Conservation (phyloP, 768 basidiomycete species). For the Suillus fuscotomentosus region DNA sequence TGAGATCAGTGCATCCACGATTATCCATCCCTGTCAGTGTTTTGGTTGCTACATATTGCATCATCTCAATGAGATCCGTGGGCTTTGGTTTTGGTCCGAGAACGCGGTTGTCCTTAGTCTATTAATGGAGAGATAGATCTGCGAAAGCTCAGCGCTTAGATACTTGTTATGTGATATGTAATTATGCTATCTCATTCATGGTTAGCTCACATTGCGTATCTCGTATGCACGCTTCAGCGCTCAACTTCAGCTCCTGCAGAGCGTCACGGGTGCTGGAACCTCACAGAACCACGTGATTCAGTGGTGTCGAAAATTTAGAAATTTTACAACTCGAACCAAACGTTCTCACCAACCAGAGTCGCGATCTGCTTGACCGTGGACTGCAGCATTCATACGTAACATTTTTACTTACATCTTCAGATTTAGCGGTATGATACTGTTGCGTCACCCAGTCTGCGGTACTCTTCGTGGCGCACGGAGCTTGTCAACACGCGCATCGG, state of each 20-base stretch:
- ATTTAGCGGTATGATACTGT: slow-evolving; percentile 17
- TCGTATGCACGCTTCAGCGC: not conserved
- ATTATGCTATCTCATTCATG: not conserved
- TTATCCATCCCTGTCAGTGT: slow-evolving; percentile 22
- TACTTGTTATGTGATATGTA: not conserved
- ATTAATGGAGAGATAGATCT: slow-evolving; percentile 7
- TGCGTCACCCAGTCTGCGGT: slow-evolving; percentile 15
- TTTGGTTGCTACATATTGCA: slow-evolving; percentile 16
- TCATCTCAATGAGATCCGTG: slow-evolving; percentile 26
- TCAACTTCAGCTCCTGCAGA: not conserved
- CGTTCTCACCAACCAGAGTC: not conserved
- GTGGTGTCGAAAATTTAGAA: not conserved
- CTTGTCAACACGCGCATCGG: slow-evolving; percentile 70
- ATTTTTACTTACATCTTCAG: not conserved
- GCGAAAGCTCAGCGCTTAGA: not conserved
- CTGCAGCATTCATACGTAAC: not conserved
- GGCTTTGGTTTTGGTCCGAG: not conserved
- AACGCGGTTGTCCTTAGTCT: slow-evolving; percentile 2
- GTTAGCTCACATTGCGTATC: not conserved
- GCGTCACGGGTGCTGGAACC: no score
- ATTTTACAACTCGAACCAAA: not conserved
- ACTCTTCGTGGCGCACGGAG: slow-evolving; percentile 16
- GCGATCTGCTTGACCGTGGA: not conserved
- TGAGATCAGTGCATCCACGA: slow-evolving; percentile 26
- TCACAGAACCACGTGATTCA: not conserved